Conservation (phyloP, 2,329 filamentous ascomycete genomes). For the Fusarium fujikuroi region DNA sequence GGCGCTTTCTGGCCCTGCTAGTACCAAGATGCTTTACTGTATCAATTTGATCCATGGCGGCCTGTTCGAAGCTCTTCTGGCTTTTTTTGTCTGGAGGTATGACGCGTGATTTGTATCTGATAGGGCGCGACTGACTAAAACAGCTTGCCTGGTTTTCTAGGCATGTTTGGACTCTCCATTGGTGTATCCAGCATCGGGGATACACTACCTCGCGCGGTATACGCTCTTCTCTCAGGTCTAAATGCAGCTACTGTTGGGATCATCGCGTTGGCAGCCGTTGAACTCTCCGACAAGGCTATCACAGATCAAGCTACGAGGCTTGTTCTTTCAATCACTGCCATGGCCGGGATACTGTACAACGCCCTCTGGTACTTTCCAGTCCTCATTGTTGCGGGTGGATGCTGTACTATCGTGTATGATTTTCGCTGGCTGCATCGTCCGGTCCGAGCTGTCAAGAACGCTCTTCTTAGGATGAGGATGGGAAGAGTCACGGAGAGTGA, state of each 20-base stretch:
- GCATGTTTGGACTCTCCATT: constrained; percentile 74
- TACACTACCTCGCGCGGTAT: constrained; percentile 69
- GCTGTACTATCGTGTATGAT: neutral
- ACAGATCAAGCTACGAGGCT: constrained; percentile 71
- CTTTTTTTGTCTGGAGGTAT: constrained; percentile 74
- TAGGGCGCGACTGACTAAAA: neutral
- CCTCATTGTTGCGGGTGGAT: constrained; percentile 47
- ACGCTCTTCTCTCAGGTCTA: constrained; percentile 76
- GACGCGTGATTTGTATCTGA: too few species aligned
- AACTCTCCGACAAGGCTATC: constrained; percentile 74
- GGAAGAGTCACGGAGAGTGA: rapidly evolving
- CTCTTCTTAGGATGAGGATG: rapidly evolving
- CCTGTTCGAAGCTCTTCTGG: constrained; percentile 65
- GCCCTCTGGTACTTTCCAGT: constrained; percentile 80
- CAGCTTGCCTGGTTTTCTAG: constrained; percentile 73
- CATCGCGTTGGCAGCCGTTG: constrained; percentile 74
- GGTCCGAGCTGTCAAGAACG: rapidly evolving
- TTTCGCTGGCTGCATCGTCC: constrained; percentile 55
- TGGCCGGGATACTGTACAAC: constrained; percentile 75
- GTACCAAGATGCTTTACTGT: constrained; percentile 78
- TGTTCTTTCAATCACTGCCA: constrained; percentile 70
- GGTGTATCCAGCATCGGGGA: constrained; percentile 71
- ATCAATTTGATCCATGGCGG: constrained; percentile 73
- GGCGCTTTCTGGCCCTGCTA: constrained; percentile 73
- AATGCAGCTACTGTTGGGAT: constrained; percentile 79